Conservation (phyloP, 805 yeast species). For the Lipomyces japonicus region DNA sequence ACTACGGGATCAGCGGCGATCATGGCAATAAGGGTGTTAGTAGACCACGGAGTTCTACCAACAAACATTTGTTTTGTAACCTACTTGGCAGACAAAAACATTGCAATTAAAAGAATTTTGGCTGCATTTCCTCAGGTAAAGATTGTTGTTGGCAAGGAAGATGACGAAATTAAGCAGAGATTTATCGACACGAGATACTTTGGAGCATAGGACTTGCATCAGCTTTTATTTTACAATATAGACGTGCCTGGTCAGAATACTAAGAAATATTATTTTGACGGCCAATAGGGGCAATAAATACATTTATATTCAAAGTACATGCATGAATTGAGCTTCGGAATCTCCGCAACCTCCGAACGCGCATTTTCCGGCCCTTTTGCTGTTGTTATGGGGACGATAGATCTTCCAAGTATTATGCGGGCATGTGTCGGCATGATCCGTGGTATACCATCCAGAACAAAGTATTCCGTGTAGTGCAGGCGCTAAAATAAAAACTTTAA, state of each 20-base stretch:
- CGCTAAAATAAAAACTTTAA: no score
- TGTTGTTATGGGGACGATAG: background rate
- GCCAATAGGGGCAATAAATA: background rate
- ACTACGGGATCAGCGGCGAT: constrained; percentile 91
- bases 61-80: constrained; percentile 64
- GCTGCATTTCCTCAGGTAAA: constrained; percentile 70
- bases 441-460: no score
- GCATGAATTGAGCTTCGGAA: no score
- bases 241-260: background rate
- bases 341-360: background rate
- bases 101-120: constrained; percentile 67
- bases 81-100: constrained; percentile 65
- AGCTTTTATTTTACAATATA: background rate
- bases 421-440: no score
- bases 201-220: constrained; percentile 18
- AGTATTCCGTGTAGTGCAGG: no score
- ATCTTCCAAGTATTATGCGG: background rate
- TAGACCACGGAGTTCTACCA: constrained; percentile 70
- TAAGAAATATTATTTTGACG: background rate
- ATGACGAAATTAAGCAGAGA: constrained; percentile 18
- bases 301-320: background rate
- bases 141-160: constrained; percentile 63
- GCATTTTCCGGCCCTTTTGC: background rate
- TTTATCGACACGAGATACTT: constrained; percentile 27
- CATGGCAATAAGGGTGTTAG: constrained; percentile 85